A percentile compares a stretch with the other conserved stretches of the same genome.
Conservation (phyloP, 805 yeast genomes). For the Zygosaccharomyces lentus region DNA sequence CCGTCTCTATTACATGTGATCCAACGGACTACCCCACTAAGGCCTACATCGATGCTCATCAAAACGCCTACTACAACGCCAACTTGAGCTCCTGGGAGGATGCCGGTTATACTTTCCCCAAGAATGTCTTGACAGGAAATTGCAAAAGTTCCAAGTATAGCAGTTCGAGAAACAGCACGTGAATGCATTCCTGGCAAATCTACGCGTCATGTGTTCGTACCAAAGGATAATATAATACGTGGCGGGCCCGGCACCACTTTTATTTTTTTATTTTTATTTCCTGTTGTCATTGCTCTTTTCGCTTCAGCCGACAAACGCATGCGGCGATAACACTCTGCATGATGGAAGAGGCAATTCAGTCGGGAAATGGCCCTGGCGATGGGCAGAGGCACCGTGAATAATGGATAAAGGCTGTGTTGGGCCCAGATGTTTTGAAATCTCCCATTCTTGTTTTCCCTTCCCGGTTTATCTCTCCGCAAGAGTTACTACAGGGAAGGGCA, state of each 20-base stretch:
- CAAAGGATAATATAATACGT: background rate
- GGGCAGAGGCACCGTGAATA: background rate
- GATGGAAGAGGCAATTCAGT: background rate
- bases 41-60: constrained; percentile 72
- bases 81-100: constrained; percentile 71
- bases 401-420: background rate
- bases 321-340: background rate
- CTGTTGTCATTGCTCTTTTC: background rate
- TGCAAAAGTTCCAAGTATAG: constrained; percentile 38
- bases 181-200: background rate
- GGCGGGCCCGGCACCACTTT: background rate
- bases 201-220: background rate
- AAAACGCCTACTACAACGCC: constrained; percentile 59
- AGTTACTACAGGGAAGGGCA: background rate
- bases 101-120: constrained; percentile 72
- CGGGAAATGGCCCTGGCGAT: background rate
- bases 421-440: background rate
- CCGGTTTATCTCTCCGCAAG: background rate
- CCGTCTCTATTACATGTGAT: constrained; percentile 69
- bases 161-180: background rate
- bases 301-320: background rate
- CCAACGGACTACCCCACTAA: constrained; percentile 81
- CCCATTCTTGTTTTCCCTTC: background rate
- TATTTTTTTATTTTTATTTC: background rate
- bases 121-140: constrained; percentile 52